A percentile compares a stretch with the other conserved stretches of the same genome.
Evolutionary conservation across 2,329 filamentous ascomycete species (phyloP).

Genomic region (Xylaria digitata): DNA sequence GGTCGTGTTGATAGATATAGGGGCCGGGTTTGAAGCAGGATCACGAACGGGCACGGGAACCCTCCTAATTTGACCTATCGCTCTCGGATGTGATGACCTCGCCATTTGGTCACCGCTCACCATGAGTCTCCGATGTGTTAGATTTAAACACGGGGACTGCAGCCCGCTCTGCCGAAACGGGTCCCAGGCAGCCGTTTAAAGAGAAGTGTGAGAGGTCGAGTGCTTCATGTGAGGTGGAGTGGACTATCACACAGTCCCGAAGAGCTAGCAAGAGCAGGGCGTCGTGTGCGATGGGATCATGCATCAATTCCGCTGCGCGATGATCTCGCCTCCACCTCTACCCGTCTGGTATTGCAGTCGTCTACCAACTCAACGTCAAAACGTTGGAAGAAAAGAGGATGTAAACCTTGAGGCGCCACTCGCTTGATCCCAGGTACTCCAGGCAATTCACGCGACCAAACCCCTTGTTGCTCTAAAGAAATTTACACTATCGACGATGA

Average conservation of each 20-base stretch:
- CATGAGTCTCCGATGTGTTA: constrained; percentile 3
- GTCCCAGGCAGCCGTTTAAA: constrained; percentile 33
- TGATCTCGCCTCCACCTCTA: neutral
- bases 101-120: constrained; percentile 26
- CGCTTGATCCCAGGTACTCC: neutral
- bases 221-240: neutral
- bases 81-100: neutral
- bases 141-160: constrained; percentile 2
- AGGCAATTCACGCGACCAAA: neutral
- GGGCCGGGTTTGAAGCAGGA: constrained; percentile 7
- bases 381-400: neutral
- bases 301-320: constrained; percentile 2
- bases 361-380: neutral
- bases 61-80: constrained; percentile 20
- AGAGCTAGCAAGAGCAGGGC: neutral
- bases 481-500: neutral
- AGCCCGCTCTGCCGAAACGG: neutral
- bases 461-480: neutral
- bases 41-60: constrained; percentile 27
- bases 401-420: neutral
- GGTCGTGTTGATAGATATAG: constrained; percentile 14
- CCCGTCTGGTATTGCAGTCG: neutral
- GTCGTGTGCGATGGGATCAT: constrained; percentile 4
- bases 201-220: constrained; percentile 8
- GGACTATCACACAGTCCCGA: neutral